Base-by-base conservation (phyloP, 2,329 filamentous ascomycete species). In the Diaporthe citrichinensis region DNA sequence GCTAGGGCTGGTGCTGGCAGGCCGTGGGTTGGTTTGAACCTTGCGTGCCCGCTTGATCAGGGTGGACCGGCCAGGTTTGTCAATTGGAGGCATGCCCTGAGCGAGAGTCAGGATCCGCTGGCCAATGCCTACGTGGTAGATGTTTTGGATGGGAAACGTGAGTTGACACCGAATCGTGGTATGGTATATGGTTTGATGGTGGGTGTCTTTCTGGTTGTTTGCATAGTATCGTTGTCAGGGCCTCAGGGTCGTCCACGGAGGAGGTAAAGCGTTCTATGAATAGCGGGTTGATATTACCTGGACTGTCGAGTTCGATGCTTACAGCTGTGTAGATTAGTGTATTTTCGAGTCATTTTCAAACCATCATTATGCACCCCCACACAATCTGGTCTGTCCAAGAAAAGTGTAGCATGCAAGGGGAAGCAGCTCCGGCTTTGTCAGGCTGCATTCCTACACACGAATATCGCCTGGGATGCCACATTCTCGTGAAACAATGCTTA, bases 11-110 rank as follows among this genome's bases (percentile, higher is more conserved):
- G 23, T 61, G 1, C 34, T 9, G 28, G 5, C 12, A 51, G 23
- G 44, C 62, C 62, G 2, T 67, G 44, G 62, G 15, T 15, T 23
- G 62, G 62, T 9, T 25, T 67, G 62, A 67, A 67, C 31, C 44
- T 67, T 14, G 12, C 2, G 2, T 51, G 28, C n/a, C 62, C 44
- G 20, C 28, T 67, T 36, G 62, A 67, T 20, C 25, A 49, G 6
- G 25, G 25, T n/a, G 44, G n/a, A 12, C 28, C 20, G 7, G 28
- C 2, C 6, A n/a, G 36, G 10, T 67, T 8, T 25, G 12, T 67
- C 44, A 51, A 67, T 20, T 67, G 44, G 62, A 36, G 28, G 12
- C 20, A 67, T 15, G 9, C 28, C 10, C 31, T 67, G 28, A 51
- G 23, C 20, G 20, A 28, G 36, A 41, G 58, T 28, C 8, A 28